These are phyloP conservation scores for Pyronema omphalodes DNA, from an alignment of 495 filamentous ascomycete genomes.

Conservation along the genomic window DNA sequence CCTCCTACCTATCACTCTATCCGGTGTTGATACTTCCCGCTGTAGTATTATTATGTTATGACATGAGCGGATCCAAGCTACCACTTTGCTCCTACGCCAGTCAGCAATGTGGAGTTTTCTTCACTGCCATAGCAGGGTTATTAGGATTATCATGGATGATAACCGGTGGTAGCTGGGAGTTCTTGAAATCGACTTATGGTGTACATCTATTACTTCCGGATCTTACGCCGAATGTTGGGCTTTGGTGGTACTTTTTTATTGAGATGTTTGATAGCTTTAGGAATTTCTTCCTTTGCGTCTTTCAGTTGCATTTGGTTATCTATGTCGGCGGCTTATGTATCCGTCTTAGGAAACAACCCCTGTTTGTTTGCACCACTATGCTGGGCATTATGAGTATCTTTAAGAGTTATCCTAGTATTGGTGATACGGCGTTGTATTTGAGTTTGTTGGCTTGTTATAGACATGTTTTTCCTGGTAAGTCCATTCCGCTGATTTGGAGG, in stretches of 20 bases:
- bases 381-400: conserved; percentile 81
- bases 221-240: conserved; percentile 79
- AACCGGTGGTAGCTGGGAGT: conserved; percentile 64
- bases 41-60: conserved; percentile 63
- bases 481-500: not conserved
- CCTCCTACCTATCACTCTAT: conserved; percentile 82
- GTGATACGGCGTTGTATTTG: conserved; percentile 68
- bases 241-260: conserved; percentile 99
- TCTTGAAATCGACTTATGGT: conserved; percentile 74
- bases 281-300: conserved; percentile 89
- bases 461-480: conserved; percentile 77
- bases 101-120: conserved; percentile 31
- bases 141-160: conserved; percentile 55
- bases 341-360: conserved; percentile 56
- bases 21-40: conserved; percentile 73
- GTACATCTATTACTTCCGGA: conserved; percentile 82
- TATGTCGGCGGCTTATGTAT: conserved; percentile 75
- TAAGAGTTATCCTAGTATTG: conserved; percentile 87
- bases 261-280: conserved; percentile 99
- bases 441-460: conserved; percentile 70
- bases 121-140: conserved; percentile 35
- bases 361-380: conserved; percentile 66
- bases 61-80: conserved; percentile 30
- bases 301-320: conserved; percentile 82
- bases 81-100: conserved; percentile 30